Base-by-base conservation (phyloP, 257 asterid species). In the Gentiana straminea region DNA sequence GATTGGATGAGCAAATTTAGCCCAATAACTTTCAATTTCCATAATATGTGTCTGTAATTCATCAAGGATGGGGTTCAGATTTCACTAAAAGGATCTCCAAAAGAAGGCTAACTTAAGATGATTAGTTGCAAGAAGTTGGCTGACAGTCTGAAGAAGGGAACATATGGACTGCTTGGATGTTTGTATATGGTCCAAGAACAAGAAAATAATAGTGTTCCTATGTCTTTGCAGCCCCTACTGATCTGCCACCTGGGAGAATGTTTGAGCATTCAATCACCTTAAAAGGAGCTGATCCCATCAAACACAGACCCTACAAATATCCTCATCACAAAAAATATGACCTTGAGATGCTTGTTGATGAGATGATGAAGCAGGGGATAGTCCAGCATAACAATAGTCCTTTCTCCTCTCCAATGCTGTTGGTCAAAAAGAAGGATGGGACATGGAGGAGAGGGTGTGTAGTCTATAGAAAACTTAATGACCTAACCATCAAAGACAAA, bases 1-100 rank as follows among this genome's bases (percentile, higher is more conserved):
- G 50, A 60, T 34, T 60, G 65, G 64, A 7, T 60, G 51, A 48
- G 12, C 8, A 48, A 4, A 48, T 48, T 7, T 48, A 48, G 51
- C 12, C 51, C 51, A 3, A 4, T 48, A 3, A 49, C 61, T 4
- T 66, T 66, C 15, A 12, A 43, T 4, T 34, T 12, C 9, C 4
- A 51, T 0, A 45, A 66, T 32, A 7, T 2, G 1, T 55, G 35
- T 0, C 11, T 59, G 57, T 15, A 5, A 5, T 48, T 48, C 13
- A 48, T 10, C 15, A 48, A 48, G 15, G 51, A 11, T 0, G 2
- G 11, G 5, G 13, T 37, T 0, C 61, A 11, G 0, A 41, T 60
- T 0, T 4, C 8, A 8, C 45, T 39, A 39, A 39, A 8, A 8
- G 8, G 45, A 24, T 24, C 24, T 24, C 45, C 45, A 39, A 8